Evolutionary conservation across 2,329 filamentous ascomycete genomes (phyloP), one percentile per base, ranked within the genome.

Genomic region (Ceratocystis lukuohia): DNA sequence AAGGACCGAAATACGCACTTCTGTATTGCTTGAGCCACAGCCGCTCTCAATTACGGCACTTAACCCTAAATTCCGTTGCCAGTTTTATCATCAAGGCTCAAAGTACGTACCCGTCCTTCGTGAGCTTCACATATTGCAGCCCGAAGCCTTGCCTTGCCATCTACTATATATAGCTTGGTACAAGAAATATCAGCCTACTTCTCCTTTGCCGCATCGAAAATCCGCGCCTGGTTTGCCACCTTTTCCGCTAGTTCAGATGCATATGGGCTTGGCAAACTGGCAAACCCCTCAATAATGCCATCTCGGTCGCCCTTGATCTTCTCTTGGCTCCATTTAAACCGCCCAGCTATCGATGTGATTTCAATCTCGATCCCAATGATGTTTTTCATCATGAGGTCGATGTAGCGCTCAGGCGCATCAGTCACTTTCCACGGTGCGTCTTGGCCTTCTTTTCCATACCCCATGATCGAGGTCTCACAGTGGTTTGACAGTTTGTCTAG

Each of bases 291-390:
- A 6, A 84, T 74, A 0, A 87, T 80, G 0, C 85, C 85, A 25
- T 80, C 73, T 0, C 79, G 72, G 71, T 87, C 85, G 0, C 77
- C 82, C 1, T 72, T 70, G 0, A 72, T 66, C 76, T 79, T 76
- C 71, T 87, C 84, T 74, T 87, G 84, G 69, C 82, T 86, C 84
- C 86, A 85, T 76, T 88, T 87, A 69, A 82, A 85, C 75, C 85
- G 86, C 12, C 84, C 84, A 62, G 81, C 79, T 44, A 87, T 71
- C 4, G 77, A 71, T 0, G 79, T 77, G 66, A 87, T 78, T 53
- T 75, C 73, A 53, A 88, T 82, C 71, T 87, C 82, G 15, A 87
- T 78, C 0, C 84, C 84, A 41, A 86, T 79, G 57, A 87, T 84
- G 50, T 74, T 78, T 75, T 82, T 85, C 73, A 80, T 80, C 71